Evolutionary conservation across 1,284 basidiomycete genomes (phyloP).

Genomic region (Exsudoporus floridanus): DNA sequence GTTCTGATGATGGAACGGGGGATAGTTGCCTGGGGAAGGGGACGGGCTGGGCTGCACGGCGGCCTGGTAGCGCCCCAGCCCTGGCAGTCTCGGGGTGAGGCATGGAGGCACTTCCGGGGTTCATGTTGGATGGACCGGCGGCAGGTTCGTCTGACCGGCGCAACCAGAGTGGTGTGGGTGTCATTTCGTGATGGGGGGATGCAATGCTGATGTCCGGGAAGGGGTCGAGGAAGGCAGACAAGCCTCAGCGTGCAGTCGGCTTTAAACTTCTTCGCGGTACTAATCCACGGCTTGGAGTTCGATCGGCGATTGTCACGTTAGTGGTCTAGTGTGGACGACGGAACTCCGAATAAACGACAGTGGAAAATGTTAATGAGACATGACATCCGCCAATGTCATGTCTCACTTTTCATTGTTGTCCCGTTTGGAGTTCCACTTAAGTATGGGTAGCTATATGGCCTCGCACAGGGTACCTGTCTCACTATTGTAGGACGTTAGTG

Average conservation of each 20-base stretch:
- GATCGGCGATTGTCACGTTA: not conserved
- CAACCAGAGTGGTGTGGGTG: not conserved
- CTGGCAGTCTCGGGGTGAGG: not conserved
- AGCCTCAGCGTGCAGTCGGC: not conserved
- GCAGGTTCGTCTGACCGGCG: slow-evolving; percentile 12
- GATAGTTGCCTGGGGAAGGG: not conserved
- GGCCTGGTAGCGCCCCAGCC: not conserved
- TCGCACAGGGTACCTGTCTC: not conserved
- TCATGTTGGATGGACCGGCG: slow-evolving; percentile 1
- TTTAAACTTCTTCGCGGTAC: not conserved
- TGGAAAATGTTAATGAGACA: not conserved
- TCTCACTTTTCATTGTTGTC: not conserved
- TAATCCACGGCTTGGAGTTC: not conserved
- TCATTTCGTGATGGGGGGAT: not conserved
- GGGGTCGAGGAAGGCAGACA: not conserved
- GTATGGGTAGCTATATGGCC: not conserved
- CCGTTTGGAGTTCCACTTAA: not conserved
- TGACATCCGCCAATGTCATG: not conserved
- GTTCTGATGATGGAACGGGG: not conserved
- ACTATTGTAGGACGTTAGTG: not conserved
- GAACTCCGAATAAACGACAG: not conserved
- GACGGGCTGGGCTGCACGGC: not conserved
- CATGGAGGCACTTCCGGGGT: not conserved
- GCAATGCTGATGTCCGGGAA: not conserved
- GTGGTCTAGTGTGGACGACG: not conserved